phyloP scores from a whole-genome alignment of 108 stramenopile genomes.

The Mediolabrus comicus region DNA sequence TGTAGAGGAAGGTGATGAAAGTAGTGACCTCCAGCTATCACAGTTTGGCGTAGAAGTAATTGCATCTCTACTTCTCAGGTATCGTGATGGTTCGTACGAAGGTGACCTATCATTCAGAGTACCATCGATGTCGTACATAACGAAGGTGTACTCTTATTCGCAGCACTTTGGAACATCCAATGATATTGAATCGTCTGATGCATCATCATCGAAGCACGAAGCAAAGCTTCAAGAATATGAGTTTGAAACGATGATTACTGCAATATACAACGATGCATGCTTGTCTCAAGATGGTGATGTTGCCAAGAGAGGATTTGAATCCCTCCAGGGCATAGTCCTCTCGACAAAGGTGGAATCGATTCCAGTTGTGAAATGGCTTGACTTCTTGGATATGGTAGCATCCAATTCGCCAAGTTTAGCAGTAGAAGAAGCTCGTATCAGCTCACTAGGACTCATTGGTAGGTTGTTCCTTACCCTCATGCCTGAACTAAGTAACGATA shows the following conservation, averaged over 20 bases:
- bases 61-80: conserved; percentile 59
- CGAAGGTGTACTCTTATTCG: conserved; percentile 63
- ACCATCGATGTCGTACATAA: conserved; percentile 76
- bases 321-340: conserved; percentile 58
- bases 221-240: conserved; percentile 52
- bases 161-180: conserved; percentile 18
- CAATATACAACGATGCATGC: conserved; percentile 69
- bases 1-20: conserved; percentile 26
- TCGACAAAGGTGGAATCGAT: conserved; percentile 60
- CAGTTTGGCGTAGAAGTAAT: conserved; percentile 50
- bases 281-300: conserved; percentile 44
- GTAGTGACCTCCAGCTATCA: conserved; percentile 41
- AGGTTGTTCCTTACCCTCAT: conserved; percentile 65
- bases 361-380: conserved; percentile 67
- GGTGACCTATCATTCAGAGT: conserved; percentile 54
- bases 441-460: conserved; percentile 58
- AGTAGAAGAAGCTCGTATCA: conserved; percentile 48
- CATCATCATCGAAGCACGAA: neutral
- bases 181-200: neutral
- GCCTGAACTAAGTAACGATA: conserved; percentile 34
- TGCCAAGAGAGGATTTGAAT: conserved; percentile 61
- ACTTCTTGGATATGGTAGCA: conserved; percentile 56
- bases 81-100: conserved; percentile 63
- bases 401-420: conserved; percentile 50
- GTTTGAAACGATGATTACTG: conserved; percentile 57